phyloP scores from a whole-genome alignment of 352 stramenopile species.

The Poterioochromonas sp. region DNA sequence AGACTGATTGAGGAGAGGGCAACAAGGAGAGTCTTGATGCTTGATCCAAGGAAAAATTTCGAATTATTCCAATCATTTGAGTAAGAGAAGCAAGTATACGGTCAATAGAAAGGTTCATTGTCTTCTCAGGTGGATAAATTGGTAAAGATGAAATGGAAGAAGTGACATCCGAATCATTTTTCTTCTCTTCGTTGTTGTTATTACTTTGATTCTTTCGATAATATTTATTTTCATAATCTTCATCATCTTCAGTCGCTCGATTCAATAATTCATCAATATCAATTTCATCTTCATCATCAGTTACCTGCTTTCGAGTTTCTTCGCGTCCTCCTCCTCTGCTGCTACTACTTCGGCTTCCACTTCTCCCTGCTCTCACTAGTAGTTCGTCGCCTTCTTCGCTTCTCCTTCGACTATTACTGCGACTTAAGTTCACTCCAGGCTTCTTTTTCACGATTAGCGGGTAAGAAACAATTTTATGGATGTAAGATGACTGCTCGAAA shows the following conservation, averaged over 20 bases:
- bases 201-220: not conserved
- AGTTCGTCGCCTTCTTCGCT: too few species aligned
- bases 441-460: too few species aligned
- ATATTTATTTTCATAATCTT: not conserved
- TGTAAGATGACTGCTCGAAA: too few species aligned
- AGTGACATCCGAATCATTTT: not conserved
- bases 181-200: not conserved
- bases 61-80: slow-evolving; percentile 8
- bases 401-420: too few species aligned
- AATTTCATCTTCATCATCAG: not conserved
- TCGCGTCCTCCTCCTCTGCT: too few species aligned
- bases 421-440: too few species aligned
- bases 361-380: too few species aligned
- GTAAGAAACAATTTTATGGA: too few species aligned
- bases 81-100: not conserved
- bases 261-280: not conserved
- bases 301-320: too few species aligned
- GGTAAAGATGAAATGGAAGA: not conserved
- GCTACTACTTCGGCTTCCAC: too few species aligned
- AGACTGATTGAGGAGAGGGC: not conserved
- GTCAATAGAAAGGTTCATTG: too few species aligned
- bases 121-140: not conserved
- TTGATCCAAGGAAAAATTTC: slow-evolving; percentile 9
- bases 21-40: not conserved
- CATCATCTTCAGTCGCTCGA: not conserved